Base-by-base conservation (phyloP, 2,329 filamentous ascomycete species). In the Huntiella omanensis region DNA sequence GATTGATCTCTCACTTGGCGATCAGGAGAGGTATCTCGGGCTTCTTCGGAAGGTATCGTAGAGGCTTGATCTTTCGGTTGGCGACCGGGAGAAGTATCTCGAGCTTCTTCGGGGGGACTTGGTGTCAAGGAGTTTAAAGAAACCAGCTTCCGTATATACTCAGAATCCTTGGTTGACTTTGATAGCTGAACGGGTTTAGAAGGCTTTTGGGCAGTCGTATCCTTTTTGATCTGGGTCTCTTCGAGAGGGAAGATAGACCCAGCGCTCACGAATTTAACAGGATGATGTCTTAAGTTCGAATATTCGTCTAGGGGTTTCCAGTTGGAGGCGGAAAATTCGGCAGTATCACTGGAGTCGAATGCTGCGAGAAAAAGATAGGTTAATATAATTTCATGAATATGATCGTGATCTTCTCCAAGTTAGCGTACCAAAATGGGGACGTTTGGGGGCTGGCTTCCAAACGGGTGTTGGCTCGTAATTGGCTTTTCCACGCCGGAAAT, bases 211-310 rank as follows among this genome's bases (percentile, higher is more conserved):
- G 22, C 28, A 32, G 17, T 13, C 15, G 19, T 38, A 32, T 44
- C 32, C 12, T 49, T 10, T 36, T 43, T 17, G 16, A 34, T 12
- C 8, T 46, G 7, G 16, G 38, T 5, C 54, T 65, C 57, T 47
- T 68, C 63, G 3, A 72, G 56, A 3, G 71, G 70, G 38, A 73
- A 63, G 41, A 65, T 65, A 37, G 63, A 54, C 4, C 71, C 72
- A n/a, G 65, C 66, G 50, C 70, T 74, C 40, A 73, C 59, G 47
- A 76, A 76, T 0, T 51, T 51, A 3, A 76, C 63, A 1, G 72
- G 71, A 37, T 62, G 63, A 38, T 62, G 58, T 46, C 72, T 62
- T 7, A 76, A 59, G 6, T 35, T 36, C 13, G 34, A 1, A 10
- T 7, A 36, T 6, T 36, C 34, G 34, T 36, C 6, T n/a, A 12